Conservation (phyloP, 441 rosid genomes). For the Bocquillonia castaneifolia region DNA sequence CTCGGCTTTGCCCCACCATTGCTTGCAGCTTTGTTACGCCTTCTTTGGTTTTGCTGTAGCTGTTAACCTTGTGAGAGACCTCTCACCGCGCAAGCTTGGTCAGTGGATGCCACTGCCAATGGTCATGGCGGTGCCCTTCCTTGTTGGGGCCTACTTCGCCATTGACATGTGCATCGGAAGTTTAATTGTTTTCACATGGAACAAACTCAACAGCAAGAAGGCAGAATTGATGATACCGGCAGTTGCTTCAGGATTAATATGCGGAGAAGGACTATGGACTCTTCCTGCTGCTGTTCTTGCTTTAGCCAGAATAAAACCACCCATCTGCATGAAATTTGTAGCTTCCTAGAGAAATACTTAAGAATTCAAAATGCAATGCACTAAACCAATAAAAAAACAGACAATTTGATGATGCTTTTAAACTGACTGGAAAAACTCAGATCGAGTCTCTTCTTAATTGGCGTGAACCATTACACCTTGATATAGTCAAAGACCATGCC, state of each 20-base stretch:
- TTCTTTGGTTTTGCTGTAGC: slow-evolving; percentile 54
- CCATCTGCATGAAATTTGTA: slow-evolving; percentile 59
- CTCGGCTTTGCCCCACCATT: slow-evolving; percentile 63
- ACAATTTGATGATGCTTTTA: neutral
- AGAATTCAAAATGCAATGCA: neutral
- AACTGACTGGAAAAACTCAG: no score
- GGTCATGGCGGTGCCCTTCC: slow-evolving; percentile 67
- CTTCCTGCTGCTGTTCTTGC: slow-evolving; percentile 65
- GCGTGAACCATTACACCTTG: neutral
- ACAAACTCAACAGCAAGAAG: slow-evolving; percentile 31
- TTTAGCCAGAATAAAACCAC: slow-evolving; percentile 52
- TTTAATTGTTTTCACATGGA: slow-evolving; percentile 43
- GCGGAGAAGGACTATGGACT: slow-evolving; percentile 77
- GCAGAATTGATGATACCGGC: slow-evolving; percentile 59
- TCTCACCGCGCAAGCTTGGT: slow-evolving; percentile 38
- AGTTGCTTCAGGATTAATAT: slow-evolving; percentile 60
- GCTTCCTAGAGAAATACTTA: slow-evolving; percentile 13
- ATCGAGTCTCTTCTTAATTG: neutral
- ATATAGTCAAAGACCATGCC: neutral
- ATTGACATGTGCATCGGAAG: slow-evolving; percentile 64
- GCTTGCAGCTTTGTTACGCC: slow-evolving; percentile 62
- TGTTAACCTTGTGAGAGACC: slow-evolving; percentile 44
- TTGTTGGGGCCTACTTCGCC: slow-evolving; percentile 63
- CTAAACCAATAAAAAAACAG: neutral
- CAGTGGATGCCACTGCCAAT: slow-evolving; percentile 64